Evolutionary conservation across 2,329 filamentous ascomycete species (phyloP).

Genomic region (Chrysoporthe puriensis): DNA sequence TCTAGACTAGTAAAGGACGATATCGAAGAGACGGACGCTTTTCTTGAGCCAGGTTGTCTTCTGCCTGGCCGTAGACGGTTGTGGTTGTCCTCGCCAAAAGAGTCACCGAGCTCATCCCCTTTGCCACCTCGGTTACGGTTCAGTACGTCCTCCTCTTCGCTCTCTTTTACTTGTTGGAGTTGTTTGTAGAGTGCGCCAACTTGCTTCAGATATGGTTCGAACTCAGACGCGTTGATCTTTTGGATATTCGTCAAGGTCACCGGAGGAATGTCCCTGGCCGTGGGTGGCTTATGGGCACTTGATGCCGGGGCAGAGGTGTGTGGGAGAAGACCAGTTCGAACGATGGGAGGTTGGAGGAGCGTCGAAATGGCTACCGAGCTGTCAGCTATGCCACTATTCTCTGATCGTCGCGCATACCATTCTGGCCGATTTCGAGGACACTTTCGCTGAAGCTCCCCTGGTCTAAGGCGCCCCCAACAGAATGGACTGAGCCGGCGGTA

Average conservation of each 20-base stretch:
- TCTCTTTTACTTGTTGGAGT: constrained; percentile 80
- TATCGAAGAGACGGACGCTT: constrained; percentile 50
- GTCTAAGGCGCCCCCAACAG: constrained; percentile 83
- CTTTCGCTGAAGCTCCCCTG: constrained; percentile 59
- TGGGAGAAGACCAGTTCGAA: constrained; percentile 83
- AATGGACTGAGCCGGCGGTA: constrained; percentile 84
- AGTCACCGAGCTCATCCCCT: constrained; percentile 48
- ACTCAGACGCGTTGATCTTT: constrained; percentile 77
- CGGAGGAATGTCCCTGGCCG: constrained; percentile 86
- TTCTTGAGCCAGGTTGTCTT: constrained; percentile 44
- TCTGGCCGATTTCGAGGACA: constrained; percentile 75
- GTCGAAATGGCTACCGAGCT: constrained; percentile 77
- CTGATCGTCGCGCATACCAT: constrained; percentile 59
- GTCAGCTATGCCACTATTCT: constrained; percentile 19
- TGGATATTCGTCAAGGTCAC: constrained; percentile 89
- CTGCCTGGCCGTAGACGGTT: constrained; percentile 51
- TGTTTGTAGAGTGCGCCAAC: constrained; percentile 89
- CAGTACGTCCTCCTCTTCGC: constrained; percentile 63
- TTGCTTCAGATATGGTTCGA: constrained; percentile 82
- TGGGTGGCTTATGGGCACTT: constrained; percentile 81
- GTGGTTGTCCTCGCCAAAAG: constrained; percentile 40
- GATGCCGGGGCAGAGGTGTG: constrained; percentile 71
- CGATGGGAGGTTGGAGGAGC: constrained; percentile 86
- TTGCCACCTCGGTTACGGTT: constrained; percentile 43
- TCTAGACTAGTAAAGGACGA: constrained; percentile 57